Conservation (phyloP, 345 rosid species). For the Murraya koenigii region DNA sequence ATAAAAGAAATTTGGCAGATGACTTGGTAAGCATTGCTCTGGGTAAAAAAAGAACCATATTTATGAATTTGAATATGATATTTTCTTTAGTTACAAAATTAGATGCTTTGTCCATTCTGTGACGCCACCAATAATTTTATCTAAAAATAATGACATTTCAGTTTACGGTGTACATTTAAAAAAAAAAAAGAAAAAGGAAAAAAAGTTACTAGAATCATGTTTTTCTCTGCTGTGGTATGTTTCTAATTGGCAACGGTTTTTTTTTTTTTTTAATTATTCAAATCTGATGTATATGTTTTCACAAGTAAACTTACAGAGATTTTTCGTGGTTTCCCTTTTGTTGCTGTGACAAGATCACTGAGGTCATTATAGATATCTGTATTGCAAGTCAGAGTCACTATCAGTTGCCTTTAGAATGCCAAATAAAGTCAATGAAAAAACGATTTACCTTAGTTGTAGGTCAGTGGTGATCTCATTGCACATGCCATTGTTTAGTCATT, state of each 20-base stretch:
- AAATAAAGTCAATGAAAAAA: constrained; percentile 9
- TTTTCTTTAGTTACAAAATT: constrained; percentile 1
- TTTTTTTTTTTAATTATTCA: not conserved
- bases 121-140: constrained; percentile 6
- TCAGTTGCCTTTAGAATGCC: not conserved
- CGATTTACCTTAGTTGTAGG: not conserved
- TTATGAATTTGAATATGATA: constrained; percentile 7
- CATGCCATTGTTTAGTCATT: constrained; percentile 11
- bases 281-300: not conserved
- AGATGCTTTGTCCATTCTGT: not conserved
- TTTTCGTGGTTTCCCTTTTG: no score
- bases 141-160: not conserved
- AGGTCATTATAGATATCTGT: not conserved
- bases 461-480: constrained; percentile 29
- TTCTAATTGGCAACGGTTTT: not conserved
- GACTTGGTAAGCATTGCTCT: constrained; percentile 17
- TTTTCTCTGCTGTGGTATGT: not conserved
- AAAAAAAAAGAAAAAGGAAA: not conserved
- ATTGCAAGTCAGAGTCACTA: constrained; percentile 3
- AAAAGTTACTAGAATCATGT: not conserved
- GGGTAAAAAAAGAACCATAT: not conserved
- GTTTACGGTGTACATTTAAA: not conserved
- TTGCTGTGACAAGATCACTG: not conserved
- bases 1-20: constrained; percentile 10
- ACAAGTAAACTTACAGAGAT: not conserved